A percentile compares a stretch with the other conserved stretches of the same genome.
These are phyloP conservation scores for Mycena albidolilacea DNA, from an alignment of 768 basidiomycete species.

Conservation along the genomic window DNA sequence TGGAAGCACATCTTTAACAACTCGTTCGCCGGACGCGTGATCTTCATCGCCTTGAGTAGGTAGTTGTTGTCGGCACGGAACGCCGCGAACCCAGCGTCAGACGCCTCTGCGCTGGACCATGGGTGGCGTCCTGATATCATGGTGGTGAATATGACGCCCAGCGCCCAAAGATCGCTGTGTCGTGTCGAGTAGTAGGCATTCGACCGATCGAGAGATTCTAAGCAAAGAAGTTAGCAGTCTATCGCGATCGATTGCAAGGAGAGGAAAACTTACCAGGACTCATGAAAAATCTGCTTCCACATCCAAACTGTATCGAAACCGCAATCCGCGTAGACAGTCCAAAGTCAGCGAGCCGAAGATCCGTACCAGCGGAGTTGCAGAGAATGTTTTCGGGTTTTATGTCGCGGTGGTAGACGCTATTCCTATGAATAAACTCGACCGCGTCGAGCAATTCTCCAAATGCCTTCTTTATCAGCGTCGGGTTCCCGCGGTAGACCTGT, in stretches of 20 bases:
- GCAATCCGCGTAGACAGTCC: slow-evolving; percentile 56
- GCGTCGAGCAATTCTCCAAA: slow-evolving; percentile 72
- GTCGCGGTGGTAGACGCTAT: slow-evolving; percentile 69
- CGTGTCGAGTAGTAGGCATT: slow-evolving; percentile 11
- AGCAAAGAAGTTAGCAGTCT: not conserved
- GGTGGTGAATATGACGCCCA: slow-evolving; percentile 16
- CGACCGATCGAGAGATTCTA: slow-evolving; percentile 15
- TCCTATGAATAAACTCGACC: slow-evolving; percentile 66
- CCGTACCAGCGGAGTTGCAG: slow-evolving; percentile 62
- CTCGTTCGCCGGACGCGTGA: slow-evolving; percentile 18
- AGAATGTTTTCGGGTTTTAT: slow-evolving; percentile 78
- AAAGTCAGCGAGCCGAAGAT: slow-evolving; percentile 68
- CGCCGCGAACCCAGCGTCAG: slow-evolving; percentile 18
- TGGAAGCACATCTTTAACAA: slow-evolving; percentile 32
- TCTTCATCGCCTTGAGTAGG: slow-evolving; percentile 19
- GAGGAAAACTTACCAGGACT: slow-evolving; percentile 22
- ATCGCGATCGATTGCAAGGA: not conserved
- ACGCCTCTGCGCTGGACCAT: slow-evolving; percentile 10
- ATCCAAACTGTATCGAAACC: slow-evolving; percentile 23
- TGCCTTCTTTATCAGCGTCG: slow-evolving; percentile 62
- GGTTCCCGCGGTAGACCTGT: slow-evolving; percentile 57
- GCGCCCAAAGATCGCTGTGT: slow-evolving; percentile 23
- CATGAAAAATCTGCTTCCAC: slow-evolving; percentile 24
- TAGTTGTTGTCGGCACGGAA: slow-evolving; percentile 22
- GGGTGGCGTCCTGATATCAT: slow-evolving; percentile 20